Evolutionary conservation across 2,329 filamentous ascomycete species (phyloP), one percentile per base, ranked within the genome.

Genomic region (Botrytis hyacinthi): DNA sequence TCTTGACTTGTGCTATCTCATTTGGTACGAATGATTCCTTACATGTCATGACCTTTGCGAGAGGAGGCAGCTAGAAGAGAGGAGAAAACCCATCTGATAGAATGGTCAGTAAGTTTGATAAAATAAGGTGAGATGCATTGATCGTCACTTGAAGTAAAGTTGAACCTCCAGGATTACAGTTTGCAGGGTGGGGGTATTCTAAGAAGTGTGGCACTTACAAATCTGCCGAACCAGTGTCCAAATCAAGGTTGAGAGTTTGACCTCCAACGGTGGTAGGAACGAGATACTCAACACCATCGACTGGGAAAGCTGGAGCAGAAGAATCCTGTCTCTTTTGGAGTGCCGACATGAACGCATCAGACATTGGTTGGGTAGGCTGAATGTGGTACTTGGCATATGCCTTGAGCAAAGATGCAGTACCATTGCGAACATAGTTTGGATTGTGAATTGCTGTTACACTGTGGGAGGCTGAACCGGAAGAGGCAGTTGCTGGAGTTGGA

Each of bases 191-290:
- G 6, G 37, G 7, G 3, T 14, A 18, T 44, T 18, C 9, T 26
- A 51, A 26, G n/a, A 69, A n/a, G 20, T 20, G 61, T 35, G 18
- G 37, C 59, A 76, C 79, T 76, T 77, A 81, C 80, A 80, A 74
- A 74, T 81, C 80, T 57, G 79, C 75, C 63, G 75, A 77, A 37
- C 80, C 80, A 61, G 77, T 79, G 60, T 81, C 80, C 71, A 81
- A 79, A 51, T 80, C 79, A 68, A 81, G 73, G 71, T 80, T 78
- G 51, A 81, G 69, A 4, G 61, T 75, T 71, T 81, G 77, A 35
- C 80, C 80, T 65, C 79, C 80, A 74, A 80, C 73, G 18, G 62
- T 70, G 9, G 76, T 76, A 0, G 74, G 73, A 29, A 80, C 76
- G 51, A 81, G 61, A 44, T 81, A 81, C 70, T 80, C 78, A 59